Evolutionary conservation across 2,329 filamentous ascomycete genomes (phyloP).

Genomic region (Delphinella strobiligena): DNA sequence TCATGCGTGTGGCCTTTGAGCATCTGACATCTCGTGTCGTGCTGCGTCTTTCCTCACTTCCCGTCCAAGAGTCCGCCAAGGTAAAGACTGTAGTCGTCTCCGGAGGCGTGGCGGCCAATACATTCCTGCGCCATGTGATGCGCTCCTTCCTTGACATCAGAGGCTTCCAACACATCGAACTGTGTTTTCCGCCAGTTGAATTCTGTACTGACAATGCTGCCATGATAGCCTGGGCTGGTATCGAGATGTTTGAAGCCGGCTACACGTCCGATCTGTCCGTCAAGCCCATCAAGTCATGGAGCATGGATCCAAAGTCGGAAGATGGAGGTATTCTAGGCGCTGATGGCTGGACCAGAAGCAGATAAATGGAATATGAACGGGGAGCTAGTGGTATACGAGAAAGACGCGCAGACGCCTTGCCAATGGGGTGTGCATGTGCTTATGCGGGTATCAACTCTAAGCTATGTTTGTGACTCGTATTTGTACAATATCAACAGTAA

Average conservation of each 20-base stretch:
- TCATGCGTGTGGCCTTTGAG: slow-evolving; percentile 75
- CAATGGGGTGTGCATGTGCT: too few relatives aligned
- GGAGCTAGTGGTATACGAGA: too few relatives aligned
- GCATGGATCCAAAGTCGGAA: slow-evolving; percentile 49
- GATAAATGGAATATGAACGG: too few relatives aligned
- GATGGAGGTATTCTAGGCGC: slow-evolving; percentile 58
- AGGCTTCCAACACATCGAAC: slow-evolving; percentile 47
- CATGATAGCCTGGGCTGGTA: slow-evolving; percentile 91
- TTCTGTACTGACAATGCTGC: slow-evolving; percentile 92
- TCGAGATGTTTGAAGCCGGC: slow-evolving; percentile 82
- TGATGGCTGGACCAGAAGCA: slow-evolving; percentile 4
- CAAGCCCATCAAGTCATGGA: slow-evolving; percentile 56
- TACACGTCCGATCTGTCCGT: slow-evolving; percentile 52
- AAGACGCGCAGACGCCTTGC: too few relatives aligned
- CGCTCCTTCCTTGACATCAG: slow-evolving; percentile 49
- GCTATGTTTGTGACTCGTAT: too few relatives aligned
- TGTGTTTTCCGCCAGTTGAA: slow-evolving; percentile 62
- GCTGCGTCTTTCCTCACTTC: slow-evolving; percentile 27
- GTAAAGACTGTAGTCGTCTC: slow-evolving; percentile 63
- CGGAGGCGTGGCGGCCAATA: slow-evolving; percentile 82
- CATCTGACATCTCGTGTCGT: slow-evolving; percentile 68
- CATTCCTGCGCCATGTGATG: slow-evolving; percentile 57
- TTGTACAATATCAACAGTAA: too few relatives aligned
- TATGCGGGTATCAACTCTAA: too few relatives aligned
- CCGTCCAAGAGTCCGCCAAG: slow-evolving; percentile 9